phyloP scores from a whole-genome alignment of 306 rosid species.

The Lathyrus tuberosus region DNA sequence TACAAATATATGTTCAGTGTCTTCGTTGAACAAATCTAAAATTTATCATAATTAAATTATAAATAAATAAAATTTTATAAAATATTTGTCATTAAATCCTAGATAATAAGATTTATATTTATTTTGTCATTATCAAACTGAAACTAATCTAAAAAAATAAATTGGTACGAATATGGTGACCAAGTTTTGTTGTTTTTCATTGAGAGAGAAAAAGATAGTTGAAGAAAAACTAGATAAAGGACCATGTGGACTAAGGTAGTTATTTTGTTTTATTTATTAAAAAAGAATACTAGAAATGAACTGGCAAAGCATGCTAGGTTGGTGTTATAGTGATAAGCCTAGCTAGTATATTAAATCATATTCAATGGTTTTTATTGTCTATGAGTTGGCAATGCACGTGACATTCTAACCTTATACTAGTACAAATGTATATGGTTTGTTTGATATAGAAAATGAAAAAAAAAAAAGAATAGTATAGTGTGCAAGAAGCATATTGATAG shows the following conservation, averaged over 20 bases:
- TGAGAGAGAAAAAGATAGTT: constrained; percentile 22
- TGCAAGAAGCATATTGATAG: constrained; percentile 20
- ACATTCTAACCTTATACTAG: constrained; percentile 24
- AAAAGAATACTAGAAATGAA: constrained; percentile 39
- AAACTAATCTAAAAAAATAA: no score
- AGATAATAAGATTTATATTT: no score
- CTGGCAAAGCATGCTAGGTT: constrained; percentile 46
- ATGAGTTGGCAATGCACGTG: constrained; percentile 83
- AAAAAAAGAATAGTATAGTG: background rate
- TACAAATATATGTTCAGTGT: constrained; percentile 9
- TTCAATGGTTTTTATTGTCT: constrained; percentile 39
- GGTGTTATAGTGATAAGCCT: constrained; percentile 13
- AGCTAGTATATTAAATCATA: constrained; percentile 26
- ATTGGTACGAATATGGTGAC: constrained; percentile 5
- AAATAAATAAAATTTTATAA: no score
- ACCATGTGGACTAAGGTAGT: constrained; percentile 37
- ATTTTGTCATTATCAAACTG: no score
- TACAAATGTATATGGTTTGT: background rate
- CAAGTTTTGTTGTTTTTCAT: constrained; percentile 11
- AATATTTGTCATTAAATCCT: no score
- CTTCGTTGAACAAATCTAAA: no score
- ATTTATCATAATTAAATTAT: no score
- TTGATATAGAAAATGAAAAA: background rate
- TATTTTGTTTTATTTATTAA: constrained; percentile 38
- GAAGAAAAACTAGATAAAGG: background rate